Conservation (phyloP, 2,329 filamentous ascomycete species). For the Tolypocladium ovalisporum region DNA sequence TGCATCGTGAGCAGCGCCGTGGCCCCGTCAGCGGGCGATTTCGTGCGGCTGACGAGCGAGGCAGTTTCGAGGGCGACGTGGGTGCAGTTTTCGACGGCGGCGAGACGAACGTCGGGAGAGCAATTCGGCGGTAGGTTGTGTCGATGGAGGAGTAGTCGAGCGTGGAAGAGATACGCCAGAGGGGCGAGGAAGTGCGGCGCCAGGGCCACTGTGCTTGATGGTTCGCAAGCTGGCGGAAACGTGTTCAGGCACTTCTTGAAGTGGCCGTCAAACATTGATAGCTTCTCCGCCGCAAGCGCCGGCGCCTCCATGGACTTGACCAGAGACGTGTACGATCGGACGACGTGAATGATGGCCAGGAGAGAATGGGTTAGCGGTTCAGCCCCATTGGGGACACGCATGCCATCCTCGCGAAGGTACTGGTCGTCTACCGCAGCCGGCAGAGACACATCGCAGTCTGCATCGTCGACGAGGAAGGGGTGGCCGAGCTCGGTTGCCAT, state of each 20-base stretch:
- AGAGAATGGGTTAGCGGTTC: slow-evolving; percentile 58
- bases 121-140: slow-evolving; percentile 75
- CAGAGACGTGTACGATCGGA: slow-evolving; percentile 65
- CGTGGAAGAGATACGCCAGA: slow-evolving; percentile 68
- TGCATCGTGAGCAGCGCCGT: slow-evolving; percentile 71
- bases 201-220: slow-evolving; percentile 53
- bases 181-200: slow-evolving; percentile 67
- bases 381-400: slow-evolving; percentile 37
- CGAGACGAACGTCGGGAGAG: slow-evolving; percentile 50
- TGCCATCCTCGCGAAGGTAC: slow-evolving; percentile 51
- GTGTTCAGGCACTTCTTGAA: slow-evolving; percentile 64
- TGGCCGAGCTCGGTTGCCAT: slow-evolving; percentile 71
- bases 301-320: slow-evolving; percentile 59
- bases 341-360: slow-evolving; percentile 69
- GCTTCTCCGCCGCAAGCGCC: slow-evolving; percentile 52
- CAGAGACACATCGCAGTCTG: slow-evolving; percentile 75
- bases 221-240: slow-evolving; percentile 66
- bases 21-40: slow-evolving; percentile 53
- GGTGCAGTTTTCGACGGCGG: slow-evolving; percentile 69
- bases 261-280: slow-evolving; percentile 72
- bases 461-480: slow-evolving; percentile 73
- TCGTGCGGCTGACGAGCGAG: slow-evolving; percentile 57
- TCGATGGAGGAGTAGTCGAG: slow-evolving; percentile 75
- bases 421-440: slow-evolving; percentile 76
- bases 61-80: slow-evolving; percentile 69